Conservation (phyloP, 192 early-diverging fungal genomes). For the Bifiguratus adelaidae region DNA sequence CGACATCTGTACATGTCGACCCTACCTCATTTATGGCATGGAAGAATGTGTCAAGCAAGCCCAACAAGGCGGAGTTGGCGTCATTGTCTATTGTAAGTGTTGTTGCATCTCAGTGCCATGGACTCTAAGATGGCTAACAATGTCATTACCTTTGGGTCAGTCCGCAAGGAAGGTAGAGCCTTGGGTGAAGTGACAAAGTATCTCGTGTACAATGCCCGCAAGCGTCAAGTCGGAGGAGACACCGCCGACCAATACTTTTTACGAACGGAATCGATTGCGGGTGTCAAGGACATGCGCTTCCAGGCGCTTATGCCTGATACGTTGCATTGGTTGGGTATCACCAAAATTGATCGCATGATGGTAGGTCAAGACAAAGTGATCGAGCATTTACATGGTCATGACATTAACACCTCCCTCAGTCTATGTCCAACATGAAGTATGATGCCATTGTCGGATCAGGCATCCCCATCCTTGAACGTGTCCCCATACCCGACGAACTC, state of each 20-base stretch:
- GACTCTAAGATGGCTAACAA: not conserved
- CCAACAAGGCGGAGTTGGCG: constrained; percentile 82
- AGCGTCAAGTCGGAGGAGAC: constrained; percentile 77
- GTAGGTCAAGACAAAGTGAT: constrained; percentile 28
- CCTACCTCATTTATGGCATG: constrained; percentile 81
- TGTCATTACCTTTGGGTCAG: constrained; percentile 12
- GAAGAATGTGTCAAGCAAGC: constrained; percentile 82
- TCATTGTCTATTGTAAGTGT: constrained; percentile 83
- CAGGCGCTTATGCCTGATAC: constrained; percentile 96
- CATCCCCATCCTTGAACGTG: constrained; percentile 79
- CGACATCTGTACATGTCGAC: constrained; percentile 80
- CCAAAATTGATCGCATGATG: constrained; percentile 90
- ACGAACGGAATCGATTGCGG: constrained; percentile 79
- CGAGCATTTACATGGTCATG: not conserved
- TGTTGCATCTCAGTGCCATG: not conserved
- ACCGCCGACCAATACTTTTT: constrained; percentile 84
- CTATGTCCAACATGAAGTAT: constrained; percentile 85
- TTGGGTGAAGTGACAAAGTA: constrained; percentile 96
- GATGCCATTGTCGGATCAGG: constrained; percentile 84
- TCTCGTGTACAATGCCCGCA: constrained; percentile 90
- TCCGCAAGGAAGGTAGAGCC: constrained; percentile 91
- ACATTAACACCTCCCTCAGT: constrained; percentile 10
- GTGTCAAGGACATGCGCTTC: constrained; percentile 94
- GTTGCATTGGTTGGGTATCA: constrained; percentile 90
- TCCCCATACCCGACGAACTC: constrained; percentile 80